These are phyloP conservation scores for Rubus parviflorus DNA, from an alignment of 306 rosid genomes.

Conservation along the genomic window DNA sequence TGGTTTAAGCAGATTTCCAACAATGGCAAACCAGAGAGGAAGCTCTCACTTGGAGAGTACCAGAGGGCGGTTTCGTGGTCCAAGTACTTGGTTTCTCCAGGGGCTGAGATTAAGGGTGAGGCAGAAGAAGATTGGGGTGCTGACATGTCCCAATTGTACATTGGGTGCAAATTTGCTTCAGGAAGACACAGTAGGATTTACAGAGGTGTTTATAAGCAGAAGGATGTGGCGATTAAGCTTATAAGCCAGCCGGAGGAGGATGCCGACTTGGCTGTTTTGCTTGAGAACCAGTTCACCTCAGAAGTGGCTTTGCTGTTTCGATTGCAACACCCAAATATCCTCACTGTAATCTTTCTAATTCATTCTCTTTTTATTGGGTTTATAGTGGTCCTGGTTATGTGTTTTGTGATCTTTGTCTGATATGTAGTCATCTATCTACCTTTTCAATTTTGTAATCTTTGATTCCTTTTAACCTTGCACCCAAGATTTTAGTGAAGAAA, in stretches of 20 bases:
- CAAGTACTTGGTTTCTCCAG: slow-evolving; percentile 78
- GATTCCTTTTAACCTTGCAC: slow-evolving; percentile 4
- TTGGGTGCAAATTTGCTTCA: slow-evolving; percentile 79
- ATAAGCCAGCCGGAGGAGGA: slow-evolving; percentile 90
- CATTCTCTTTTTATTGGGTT: neutral
- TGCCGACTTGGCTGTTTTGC: slow-evolving; percentile 61
- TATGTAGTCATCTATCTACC: slow-evolving; percentile 1
- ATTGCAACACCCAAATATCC: slow-evolving; percentile 76
- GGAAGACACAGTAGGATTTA: slow-evolving; percentile 93
- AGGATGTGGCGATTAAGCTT: slow-evolving; percentile 85
- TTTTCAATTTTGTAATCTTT: slow-evolving; percentile 6
- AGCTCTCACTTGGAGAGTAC: slow-evolving; percentile 78
- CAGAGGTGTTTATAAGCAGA: slow-evolving; percentile 77
- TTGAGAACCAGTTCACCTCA: slow-evolving; percentile 83
- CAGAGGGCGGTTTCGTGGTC: slow-evolving; percentile 95
- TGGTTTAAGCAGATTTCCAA: slow-evolving; percentile 57
- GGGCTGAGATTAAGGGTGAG: slow-evolving; percentile 84
- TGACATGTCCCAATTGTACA: slow-evolving; percentile 78
- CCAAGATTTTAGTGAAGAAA: neutral
- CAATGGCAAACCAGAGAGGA: slow-evolving; percentile 51
- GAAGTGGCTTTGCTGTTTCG: slow-evolving; percentile 79
- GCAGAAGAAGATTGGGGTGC: slow-evolving; percentile 97
- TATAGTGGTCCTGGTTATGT: slow-evolving; percentile 12
- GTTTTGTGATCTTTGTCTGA: slow-evolving; percentile 20
- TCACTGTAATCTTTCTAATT: slow-evolving; percentile 52